Conservation (phyloP, 225 moss, liverwort and hornwort species). For the Pseudisothecium myosuroides region DNA sequence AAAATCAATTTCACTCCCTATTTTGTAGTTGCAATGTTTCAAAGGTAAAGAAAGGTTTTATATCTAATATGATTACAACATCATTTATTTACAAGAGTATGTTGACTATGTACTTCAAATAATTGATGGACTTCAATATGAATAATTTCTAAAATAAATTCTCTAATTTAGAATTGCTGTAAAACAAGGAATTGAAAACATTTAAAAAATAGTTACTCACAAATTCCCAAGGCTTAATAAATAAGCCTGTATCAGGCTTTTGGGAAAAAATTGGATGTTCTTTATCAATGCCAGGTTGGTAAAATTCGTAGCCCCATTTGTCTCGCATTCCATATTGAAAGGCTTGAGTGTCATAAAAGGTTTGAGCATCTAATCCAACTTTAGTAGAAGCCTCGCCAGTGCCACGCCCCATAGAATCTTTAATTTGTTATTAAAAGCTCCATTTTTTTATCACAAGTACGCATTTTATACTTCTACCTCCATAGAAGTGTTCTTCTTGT, state of each 20-base stretch:
- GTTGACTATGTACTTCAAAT: not conserved
- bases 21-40: not conserved
- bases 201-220: not conserved
- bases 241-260: not conserved
- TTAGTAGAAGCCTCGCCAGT: not conserved
- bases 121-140: no score
- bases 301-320: not conserved
- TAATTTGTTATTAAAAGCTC: not conserved
- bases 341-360: constrained; percentile 6
- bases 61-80: no score
- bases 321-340: constrained; percentile 3
- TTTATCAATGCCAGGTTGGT: not conserved
- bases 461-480: not conserved
- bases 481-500: not conserved
- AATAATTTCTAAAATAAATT: not conserved
- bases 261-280: not conserved
- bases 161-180: no score
- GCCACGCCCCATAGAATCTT: not conserved
- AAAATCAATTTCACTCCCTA: not conserved
- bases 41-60: not conserved
- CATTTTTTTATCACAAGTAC: not conserved
- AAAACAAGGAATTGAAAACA: not conserved
- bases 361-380: not conserved
- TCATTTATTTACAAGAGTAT: no score
- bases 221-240: constrained; percentile 21